Percentiles rank a stretch among this genome's conserved stretches.
phyloP scores from a whole-genome alignment of 1,284 basidiomycete species.

The Ustilago sp. region DNA sequence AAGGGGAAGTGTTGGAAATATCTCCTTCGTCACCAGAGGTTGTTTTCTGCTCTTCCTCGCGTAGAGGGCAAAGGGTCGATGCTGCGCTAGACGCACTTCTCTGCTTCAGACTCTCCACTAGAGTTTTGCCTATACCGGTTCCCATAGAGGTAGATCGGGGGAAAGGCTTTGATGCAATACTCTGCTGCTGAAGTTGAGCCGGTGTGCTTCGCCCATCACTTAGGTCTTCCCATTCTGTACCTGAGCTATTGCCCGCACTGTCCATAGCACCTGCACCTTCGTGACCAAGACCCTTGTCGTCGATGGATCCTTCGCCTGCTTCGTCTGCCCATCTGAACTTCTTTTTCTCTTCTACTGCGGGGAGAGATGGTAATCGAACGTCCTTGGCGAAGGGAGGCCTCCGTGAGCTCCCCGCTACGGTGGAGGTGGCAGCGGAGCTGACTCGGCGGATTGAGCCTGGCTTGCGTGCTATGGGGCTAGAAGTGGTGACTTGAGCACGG shows the following conservation, averaged over 20 bases:
- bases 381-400: conserved; percentile 19
- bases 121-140: background rate
- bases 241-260: conserved; percentile 26
- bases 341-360: conserved; percentile 73
- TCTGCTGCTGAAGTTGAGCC: background rate
- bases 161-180: conserved; percentile 21
- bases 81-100: conserved; percentile 11
- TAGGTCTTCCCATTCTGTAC: conserved; percentile 43
- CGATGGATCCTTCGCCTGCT: conserved; percentile 82
- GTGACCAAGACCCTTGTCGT: conserved; percentile 75
- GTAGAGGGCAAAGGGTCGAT: conserved; percentile 18
- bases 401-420: conserved; percentile 5
- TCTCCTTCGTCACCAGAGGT: conserved; percentile 31
- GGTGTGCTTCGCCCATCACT: conserved; percentile 36
- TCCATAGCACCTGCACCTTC: background rate
- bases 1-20: conserved; percentile 21
- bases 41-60: conserved; percentile 6
- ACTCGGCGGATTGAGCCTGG: conserved; percentile 13
- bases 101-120: conserved; percentile 3
- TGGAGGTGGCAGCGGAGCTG: conserved; percentile 8
- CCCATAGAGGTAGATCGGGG: conserved; percentile 15
- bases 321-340: conserved; percentile 90
- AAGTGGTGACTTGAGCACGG: conserved; percentile 13
- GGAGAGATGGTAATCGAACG: background rate
- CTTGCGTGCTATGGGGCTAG: conserved; percentile 25